These are phyloP conservation scores for Amphibolis antarctica DNA, from an alignment of 106 monocot genomes.

Conservation along the genomic window DNA sequence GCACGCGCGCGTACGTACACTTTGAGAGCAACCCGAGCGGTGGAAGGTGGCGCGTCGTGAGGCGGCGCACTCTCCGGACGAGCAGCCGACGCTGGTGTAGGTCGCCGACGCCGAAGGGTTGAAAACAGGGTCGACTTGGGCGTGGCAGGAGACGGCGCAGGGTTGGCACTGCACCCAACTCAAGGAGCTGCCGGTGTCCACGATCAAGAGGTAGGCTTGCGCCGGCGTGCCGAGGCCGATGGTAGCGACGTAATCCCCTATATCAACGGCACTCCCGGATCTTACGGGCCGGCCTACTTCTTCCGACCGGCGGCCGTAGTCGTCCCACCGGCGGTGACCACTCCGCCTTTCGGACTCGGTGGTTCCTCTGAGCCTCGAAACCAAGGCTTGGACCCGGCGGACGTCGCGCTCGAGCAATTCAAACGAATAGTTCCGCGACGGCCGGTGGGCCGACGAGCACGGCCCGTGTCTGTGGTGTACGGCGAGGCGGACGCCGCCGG, in stretches of 20 bases:
- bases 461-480: conserved; percentile 8
- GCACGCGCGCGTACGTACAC: too few relatives aligned
- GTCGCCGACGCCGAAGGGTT: conserved; percentile 12
- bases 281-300: conserved; percentile 1
- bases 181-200: conserved; percentile 22
- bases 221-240: conserved; percentile 14
- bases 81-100: conserved; percentile 10
- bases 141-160: conserved; percentile 8
- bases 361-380: background rate
- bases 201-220: conserved; percentile 4
- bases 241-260: conserved; percentile 17
- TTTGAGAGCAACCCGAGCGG: too few relatives aligned
- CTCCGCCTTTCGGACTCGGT: background rate
- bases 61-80: background rate
- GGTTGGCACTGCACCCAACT: conserved; percentile 24
- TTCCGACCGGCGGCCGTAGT: background rate
- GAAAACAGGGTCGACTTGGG: conserved; percentile 12
- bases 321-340: background rate
- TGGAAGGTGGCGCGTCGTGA: too few relatives aligned
- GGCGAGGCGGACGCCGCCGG: background rate
- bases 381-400: conserved; percentile 1
- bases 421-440: too few relatives aligned
- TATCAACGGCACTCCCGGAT: too few relatives aligned
- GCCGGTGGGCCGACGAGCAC: conserved; percentile 1
- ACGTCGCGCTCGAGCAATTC: background rate